Evolutionary conservation across 305 asterid genomes (phyloP).

Genomic region (Petunia hybrid): DNA sequence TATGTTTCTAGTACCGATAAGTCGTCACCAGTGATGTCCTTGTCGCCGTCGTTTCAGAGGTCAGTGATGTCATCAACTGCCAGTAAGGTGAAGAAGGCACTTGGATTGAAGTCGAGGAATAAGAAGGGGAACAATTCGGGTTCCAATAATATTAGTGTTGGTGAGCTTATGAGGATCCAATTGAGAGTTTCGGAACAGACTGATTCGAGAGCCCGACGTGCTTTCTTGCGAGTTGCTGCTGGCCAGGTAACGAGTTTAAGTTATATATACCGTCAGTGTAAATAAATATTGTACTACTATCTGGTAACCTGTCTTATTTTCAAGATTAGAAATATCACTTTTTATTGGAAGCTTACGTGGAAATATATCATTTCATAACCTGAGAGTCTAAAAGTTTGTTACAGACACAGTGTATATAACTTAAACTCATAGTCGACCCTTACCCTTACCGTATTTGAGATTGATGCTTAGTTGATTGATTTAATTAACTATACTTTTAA

Average conservation of each 20-base stretch:
- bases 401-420: no score
- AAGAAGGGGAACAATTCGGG: constrained; percentile 50
- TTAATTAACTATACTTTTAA: neutral
- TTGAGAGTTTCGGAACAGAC: constrained; percentile 81
- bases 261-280: no score
- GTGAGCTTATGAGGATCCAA: constrained; percentile 84
- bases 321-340: no score
- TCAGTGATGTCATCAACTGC: constrained; percentile 50
- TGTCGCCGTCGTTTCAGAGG: constrained; percentile 53
- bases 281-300: no score
- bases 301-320: no score
- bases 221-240: constrained; percentile 80
- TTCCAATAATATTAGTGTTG: constrained; percentile 36
- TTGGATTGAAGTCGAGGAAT: constrained; percentile 69
- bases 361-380: no score
- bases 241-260: constrained; percentile 60
- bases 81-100: constrained; percentile 77
- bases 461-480: neutral
- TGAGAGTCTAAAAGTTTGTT: no score
- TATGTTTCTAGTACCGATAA: constrained; percentile 60
- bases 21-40: constrained; percentile 40
- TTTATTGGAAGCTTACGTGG: no score
- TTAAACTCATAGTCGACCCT: no score
- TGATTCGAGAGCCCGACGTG: constrained; percentile 83
- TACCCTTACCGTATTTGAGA: neutral